Evolutionary conservation across 2,329 filamentous ascomycete species (phyloP).

Genomic region (Samsoniella hepiali): DNA sequence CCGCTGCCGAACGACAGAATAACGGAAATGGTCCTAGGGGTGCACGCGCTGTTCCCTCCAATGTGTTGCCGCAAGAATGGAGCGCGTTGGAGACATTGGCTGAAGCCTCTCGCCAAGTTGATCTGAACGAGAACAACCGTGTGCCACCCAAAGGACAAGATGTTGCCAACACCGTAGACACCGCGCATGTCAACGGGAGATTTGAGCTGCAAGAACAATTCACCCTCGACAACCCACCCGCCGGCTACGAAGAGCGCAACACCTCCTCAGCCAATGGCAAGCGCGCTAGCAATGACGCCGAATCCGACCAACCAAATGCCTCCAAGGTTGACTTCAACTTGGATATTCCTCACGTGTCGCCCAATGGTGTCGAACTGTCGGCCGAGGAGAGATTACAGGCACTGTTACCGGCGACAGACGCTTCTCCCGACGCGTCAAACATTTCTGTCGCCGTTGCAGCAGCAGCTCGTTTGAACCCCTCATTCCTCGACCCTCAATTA

Average conservation of each 20-base stretch:
- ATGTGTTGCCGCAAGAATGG: conserved; percentile 57
- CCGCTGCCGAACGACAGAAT: conserved; percentile 31
- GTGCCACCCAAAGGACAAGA: conserved; percentile 38
- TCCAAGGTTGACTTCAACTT: conserved; percentile 17
- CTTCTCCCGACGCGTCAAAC: conserved; percentile 44
- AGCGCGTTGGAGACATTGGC: conserved; percentile 82
- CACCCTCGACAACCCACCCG: conserved; percentile 53
- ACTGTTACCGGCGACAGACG: conserved; percentile 37
- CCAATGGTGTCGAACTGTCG: conserved; percentile 36
- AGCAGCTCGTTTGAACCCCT: conserved; percentile 52
- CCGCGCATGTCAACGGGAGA: conserved; percentile 31
- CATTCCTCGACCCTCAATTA: conserved; percentile 53
- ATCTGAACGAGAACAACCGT: conserved; percentile 59
- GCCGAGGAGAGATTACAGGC: conserved; percentile 51
- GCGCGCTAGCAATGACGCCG: background rate
- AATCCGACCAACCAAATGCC: conserved; percentile 20
- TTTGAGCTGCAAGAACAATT: conserved; percentile 59
- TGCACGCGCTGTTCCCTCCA: conserved; percentile 29
- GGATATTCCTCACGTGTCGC: conserved; percentile 24
- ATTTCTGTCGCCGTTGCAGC: conserved; percentile 56
- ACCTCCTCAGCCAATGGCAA: conserved; percentile 3
- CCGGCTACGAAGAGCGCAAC: conserved; percentile 43
- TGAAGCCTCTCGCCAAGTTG: conserved; percentile 80
- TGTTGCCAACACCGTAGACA: conserved; percentile 28
- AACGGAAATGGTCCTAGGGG: conserved; percentile 27